These are phyloP conservation scores for Coniochaeta sp. DNA, from an alignment of 2,329 filamentous ascomycete genomes.

Conservation along the genomic window DNA sequence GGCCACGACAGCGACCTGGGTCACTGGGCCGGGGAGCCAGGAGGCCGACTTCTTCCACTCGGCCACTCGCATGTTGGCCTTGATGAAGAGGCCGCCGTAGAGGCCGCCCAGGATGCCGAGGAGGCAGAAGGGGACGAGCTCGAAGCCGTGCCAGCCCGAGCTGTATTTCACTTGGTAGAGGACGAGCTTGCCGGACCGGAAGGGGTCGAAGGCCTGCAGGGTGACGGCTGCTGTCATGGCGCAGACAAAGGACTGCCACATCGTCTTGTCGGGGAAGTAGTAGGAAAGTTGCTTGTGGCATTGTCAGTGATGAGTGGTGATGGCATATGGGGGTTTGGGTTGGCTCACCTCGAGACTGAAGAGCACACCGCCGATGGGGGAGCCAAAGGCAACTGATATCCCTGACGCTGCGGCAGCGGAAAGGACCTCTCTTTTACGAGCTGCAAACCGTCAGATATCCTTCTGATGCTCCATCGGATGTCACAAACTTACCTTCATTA, in stretches of 20 bases:
- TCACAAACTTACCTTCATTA: conserved; percentile 63
- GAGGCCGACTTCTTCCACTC: conserved; percentile 64
- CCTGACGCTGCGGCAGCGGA: conserved; percentile 88
- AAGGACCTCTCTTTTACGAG: conserved; percentile 85
- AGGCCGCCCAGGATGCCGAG: conserved; percentile 87
- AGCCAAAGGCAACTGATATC: conserved; percentile 90
- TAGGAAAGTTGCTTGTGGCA: conserved; percentile 70
- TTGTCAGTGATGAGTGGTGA: conserved; percentile 5
- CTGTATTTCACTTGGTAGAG: conserved; percentile 94
- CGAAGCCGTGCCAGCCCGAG: conserved; percentile 87
- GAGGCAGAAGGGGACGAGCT: conserved; percentile 78
- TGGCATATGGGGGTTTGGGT: neutral
- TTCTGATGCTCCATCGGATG: too few species aligned
- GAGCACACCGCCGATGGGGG: conserved; percentile 86
- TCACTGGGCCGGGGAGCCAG: conserved; percentile 64
- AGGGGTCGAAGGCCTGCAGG: conserved; percentile 87
- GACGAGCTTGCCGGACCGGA: conserved; percentile 90
- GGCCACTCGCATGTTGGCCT: conserved; percentile 81
- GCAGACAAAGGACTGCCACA: conserved; percentile 99
- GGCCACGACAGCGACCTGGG: conserved; percentile 74
- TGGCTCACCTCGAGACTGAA: conserved; percentile 76
- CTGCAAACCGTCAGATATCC: conserved; percentile 35
- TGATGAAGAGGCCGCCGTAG: conserved; percentile 92
- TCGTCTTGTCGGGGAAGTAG: conserved; percentile 97
- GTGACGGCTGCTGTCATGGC: conserved; percentile 98